A percentile compares a stretch with the other conserved stretches of the same genome.
phyloP scores from a whole-genome alignment of 116 monocot genomes.

The Dioscorea cayenensis region DNA sequence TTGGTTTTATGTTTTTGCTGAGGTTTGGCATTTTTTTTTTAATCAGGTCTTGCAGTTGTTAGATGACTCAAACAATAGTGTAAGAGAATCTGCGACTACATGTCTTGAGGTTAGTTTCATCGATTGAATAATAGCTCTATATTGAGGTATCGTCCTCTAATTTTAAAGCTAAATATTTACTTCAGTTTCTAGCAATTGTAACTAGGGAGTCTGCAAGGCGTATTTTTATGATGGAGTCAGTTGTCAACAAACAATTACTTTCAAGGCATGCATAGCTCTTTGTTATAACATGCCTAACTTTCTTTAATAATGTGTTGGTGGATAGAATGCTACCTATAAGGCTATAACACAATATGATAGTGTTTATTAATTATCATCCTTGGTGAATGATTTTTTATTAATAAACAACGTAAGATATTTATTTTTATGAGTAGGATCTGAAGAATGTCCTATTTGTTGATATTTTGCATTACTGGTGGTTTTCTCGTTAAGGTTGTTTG shows the following conservation, averaged over 20 bases:
- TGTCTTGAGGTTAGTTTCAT: slow-evolving; percentile 70
- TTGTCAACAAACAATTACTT: too few relatives aligned
- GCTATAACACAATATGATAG: too few relatives aligned
- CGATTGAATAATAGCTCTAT: background rate
- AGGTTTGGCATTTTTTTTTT: background rate
- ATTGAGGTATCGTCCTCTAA: too few relatives aligned
- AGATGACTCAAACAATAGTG: slow-evolving; percentile 81
- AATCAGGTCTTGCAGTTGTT: slow-evolving; percentile 76
- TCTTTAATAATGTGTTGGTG: too few relatives aligned
- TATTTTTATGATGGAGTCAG: too few relatives aligned
- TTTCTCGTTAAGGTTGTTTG: background rate
- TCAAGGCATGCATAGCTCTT: too few relatives aligned
- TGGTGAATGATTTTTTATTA: background rate
- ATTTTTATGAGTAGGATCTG: background rate
- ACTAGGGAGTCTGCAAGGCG: too few relatives aligned
- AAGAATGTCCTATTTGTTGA: background rate
- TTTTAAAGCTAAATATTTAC: too few relatives aligned
- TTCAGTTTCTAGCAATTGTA: too few relatives aligned
- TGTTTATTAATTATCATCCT: too few relatives aligned
- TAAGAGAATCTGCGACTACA: slow-evolving; percentile 74
- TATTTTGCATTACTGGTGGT: background rate
- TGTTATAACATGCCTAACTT: too few relatives aligned
- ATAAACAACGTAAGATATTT: background rate
- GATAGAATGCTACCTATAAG: too few relatives aligned
- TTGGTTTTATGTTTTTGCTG: background rate